These are phyloP conservation scores for Nemania abortiva DNA, from an alignment of 2,329 filamentous ascomycete genomes.

Conservation along the genomic window DNA sequence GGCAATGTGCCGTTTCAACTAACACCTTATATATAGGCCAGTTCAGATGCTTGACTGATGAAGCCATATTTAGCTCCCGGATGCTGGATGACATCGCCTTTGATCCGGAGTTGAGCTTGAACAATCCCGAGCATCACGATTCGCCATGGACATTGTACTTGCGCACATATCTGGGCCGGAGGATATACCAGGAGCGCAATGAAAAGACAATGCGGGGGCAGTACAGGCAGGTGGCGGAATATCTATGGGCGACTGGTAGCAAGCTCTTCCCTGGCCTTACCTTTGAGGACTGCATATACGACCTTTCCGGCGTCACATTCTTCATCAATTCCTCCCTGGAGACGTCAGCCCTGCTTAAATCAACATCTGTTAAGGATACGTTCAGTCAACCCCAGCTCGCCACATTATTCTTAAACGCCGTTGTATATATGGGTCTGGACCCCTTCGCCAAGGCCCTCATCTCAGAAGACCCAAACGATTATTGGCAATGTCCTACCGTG, in stretches of 20 bases:
- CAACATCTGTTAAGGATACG: constrained; percentile 32
- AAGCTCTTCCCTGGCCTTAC: constrained; percentile 37
- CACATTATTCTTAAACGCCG: constrained; percentile 40
- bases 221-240: constrained; percentile 39
- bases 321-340: constrained; percentile 42
- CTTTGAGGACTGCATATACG: constrained; percentile 38
- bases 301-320: constrained; percentile 37
- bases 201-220: constrained; percentile 40
- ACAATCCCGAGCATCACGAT: constrained; percentile 36
- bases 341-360: constrained; percentile 36
- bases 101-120: constrained; percentile 32
- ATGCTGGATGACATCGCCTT: constrained; percentile 39
- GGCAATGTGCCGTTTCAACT: constrained; percentile 8
- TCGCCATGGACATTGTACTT: constrained; percentile 38
- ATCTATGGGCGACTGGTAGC: constrained; percentile 37
- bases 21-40: constrained; percentile 33
- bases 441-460: constrained; percentile 39
- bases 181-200: constrained; percentile 38
- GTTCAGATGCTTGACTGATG: constrained; percentile 39
- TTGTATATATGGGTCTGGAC: constrained; percentile 40
- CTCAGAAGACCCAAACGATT: constrained; percentile 39
- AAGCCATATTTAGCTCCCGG: constrained; percentile 40
- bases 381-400: constrained; percentile 37
- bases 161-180: constrained; percentile 36
- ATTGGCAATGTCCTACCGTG: constrained; percentile 40